Conservation (phyloP, 768 basidiomycete genomes). For the Mycena albidolilacea region DNA sequence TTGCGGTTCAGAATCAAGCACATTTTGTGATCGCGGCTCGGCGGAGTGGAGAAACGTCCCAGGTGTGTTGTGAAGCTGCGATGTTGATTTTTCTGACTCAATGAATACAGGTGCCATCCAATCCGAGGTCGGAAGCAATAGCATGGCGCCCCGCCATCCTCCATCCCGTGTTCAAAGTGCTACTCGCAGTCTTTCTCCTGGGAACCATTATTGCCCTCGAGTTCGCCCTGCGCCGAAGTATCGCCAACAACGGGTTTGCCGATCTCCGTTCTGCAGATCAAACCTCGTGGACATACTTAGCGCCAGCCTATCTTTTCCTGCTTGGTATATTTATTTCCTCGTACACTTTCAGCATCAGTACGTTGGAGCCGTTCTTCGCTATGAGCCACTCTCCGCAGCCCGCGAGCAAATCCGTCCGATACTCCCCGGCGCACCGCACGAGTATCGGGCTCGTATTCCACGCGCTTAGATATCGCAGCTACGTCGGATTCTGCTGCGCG, state of each 20-base stretch:
- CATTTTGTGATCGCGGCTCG: not conserved
- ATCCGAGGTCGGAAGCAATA: not conserved
- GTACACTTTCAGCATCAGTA: conserved; percentile 24
- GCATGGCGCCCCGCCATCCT: conserved; percentile 9
- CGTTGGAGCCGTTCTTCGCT: conserved; percentile 16
- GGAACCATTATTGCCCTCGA: conserved; percentile 13
- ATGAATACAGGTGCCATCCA: not conserved
- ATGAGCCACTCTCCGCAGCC: conserved; percentile 24
- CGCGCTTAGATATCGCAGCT: conserved; percentile 7
- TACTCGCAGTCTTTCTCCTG: not conserved
- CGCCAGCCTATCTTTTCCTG: conserved; percentile 27
- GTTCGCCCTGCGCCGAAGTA: not conserved
- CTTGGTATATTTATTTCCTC: conserved; percentile 21
- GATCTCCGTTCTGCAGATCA: not conserved
- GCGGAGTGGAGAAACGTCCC: not conserved
- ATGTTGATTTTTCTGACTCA: not conserved
- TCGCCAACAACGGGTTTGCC: conserved; percentile 16
- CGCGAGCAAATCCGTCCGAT: conserved; percentile 24
- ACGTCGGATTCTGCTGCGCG: conserved; percentile 16
- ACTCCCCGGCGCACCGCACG: conserved; percentile 21
- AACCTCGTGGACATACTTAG: conserved; percentile 24
- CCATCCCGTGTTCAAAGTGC: not conserved
- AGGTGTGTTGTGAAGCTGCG: not conserved
- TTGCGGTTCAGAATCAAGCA: not conserved
- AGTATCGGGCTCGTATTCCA: conserved; percentile 10